phyloP scores from a whole-genome alignment of 148 eudicot genomes.

The Salicornia ramosissima region DNA sequence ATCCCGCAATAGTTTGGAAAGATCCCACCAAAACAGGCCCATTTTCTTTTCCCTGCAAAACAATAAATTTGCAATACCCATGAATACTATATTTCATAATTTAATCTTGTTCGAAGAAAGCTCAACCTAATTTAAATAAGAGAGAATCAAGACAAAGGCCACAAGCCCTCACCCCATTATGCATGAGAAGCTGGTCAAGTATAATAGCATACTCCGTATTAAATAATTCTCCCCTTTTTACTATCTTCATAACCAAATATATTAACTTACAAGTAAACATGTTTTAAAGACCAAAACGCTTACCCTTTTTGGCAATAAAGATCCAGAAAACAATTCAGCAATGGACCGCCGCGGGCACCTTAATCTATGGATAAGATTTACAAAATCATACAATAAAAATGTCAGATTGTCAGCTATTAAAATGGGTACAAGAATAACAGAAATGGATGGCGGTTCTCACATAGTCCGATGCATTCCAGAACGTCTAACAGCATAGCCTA shows the following conservation, averaged over 20 bases:
- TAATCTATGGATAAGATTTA: constrained; percentile 17
- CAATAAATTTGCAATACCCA: constrained; percentile 9
- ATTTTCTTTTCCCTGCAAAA: constrained; percentile 34
- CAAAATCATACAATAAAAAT: not conserved
- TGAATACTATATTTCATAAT: not conserved
- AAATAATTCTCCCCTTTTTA: not conserved
- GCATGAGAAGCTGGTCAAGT: not conserved
- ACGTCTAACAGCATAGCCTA: constrained; percentile 15
- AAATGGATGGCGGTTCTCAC: constrained; percentile 5
- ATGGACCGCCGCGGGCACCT: constrained; percentile 17
- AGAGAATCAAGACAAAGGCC: not conserved
- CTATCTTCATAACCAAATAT: not conserved
- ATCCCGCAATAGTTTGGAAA: constrained; percentile 31
- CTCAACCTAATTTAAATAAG: not conserved
- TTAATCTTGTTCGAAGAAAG: not conserved
- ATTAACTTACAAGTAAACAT: not conserved
- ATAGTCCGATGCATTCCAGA: constrained; percentile 23
- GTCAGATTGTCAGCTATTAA: not conserved
- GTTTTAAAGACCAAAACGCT: not conserved
- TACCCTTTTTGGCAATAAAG: constrained; percentile 17
- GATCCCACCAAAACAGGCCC: constrained; percentile 22
- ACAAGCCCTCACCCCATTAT: not conserved
- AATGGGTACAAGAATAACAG: not conserved
- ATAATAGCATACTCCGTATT: too few relatives aligned
- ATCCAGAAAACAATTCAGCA: constrained; percentile 12